Percentiles rank a stretch among this genome's conserved stretches.
Conservation (phyloP, 2,329 filamentous ascomycete genomes). For the Hypoxylon sp. region DNA sequence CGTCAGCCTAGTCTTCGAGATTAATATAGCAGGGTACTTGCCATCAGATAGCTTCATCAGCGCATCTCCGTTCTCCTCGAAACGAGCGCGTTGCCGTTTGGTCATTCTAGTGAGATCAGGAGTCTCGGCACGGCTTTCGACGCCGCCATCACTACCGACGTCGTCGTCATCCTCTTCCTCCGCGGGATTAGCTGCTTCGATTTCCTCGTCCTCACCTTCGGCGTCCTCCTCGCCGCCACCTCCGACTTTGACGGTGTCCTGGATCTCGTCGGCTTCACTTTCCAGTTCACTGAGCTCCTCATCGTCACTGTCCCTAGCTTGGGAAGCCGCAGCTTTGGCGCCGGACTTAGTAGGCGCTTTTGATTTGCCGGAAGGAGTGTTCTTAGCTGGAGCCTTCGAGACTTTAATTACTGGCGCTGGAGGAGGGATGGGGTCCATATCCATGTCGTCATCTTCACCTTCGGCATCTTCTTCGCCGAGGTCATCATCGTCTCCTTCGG, state of each 20-base stretch:
- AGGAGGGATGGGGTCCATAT: constrained; percentile 53
- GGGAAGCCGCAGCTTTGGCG: constrained; percentile 46
- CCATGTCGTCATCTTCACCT: constrained; percentile 66
- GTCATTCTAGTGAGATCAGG: constrained; percentile 72
- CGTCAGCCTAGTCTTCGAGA: constrained; percentile 33
- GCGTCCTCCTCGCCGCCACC: constrained; percentile 58
- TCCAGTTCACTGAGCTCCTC: constrained; percentile 70
- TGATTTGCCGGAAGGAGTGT: constrained; percentile 47
- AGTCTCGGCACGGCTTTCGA: constrained; percentile 63
- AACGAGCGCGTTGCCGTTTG: constrained; percentile 70
- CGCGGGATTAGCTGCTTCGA: constrained; percentile 55
- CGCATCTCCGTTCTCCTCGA: constrained; percentile 68
- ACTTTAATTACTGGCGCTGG: constrained; percentile 63
- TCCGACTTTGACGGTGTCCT: constrained; percentile 60
- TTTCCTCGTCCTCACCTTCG: constrained; percentile 61
- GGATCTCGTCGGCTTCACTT: constrained; percentile 62
- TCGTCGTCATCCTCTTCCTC: constrained; percentile 59
- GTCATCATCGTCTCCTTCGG: constrained; percentile 58
- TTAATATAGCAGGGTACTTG: constrained; percentile 50
- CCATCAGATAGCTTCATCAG: constrained; percentile 72
- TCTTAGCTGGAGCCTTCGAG: constrained; percentile 59
- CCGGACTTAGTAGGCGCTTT: constrained; percentile 53
- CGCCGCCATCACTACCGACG: constrained; percentile 58
- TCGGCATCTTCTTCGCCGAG: constrained; percentile 59
- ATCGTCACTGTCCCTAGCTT: constrained; percentile 61